phyloP scores from a whole-genome alignment of 331 rosid genomes.

The Malus hybrid region DNA sequence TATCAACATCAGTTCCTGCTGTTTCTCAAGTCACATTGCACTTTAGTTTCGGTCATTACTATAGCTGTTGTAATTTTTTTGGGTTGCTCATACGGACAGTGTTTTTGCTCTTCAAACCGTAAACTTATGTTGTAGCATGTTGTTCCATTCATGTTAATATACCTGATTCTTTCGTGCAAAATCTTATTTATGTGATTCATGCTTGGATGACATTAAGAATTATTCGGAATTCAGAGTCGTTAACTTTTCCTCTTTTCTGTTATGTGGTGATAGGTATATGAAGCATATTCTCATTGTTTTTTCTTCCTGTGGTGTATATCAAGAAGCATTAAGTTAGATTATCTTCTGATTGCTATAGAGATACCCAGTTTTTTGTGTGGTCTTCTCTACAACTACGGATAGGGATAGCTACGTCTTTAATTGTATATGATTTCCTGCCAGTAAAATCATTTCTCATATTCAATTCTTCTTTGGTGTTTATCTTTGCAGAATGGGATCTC shows the following conservation, averaged over 20 bases:
- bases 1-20: not conserved
- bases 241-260: not conserved
- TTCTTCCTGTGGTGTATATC: not conserved
- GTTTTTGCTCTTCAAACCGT: too few species aligned
- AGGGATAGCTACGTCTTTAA: not conserved
- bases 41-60: not conserved
- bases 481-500: conserved; percentile 20
- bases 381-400: not conserved
- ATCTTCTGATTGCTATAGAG: not conserved
- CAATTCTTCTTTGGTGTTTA: conserved; percentile 1
- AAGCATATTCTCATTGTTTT: not conserved
- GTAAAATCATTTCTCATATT: not conserved
- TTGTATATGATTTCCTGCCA: not conserved
- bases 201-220: not conserved
- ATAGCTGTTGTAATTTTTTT: not conserved
- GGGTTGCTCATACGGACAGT: too few species aligned
- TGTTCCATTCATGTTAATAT: not conserved
- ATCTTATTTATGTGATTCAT: not conserved
- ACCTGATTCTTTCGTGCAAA: not conserved
- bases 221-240: not conserved
- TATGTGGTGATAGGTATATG: not conserved
- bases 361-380: not conserved
- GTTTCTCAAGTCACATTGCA: not conserved
- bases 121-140: too few species aligned
- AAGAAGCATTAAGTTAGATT: not conserved